Conservation (phyloP, 805 yeast species). For the Yamadazyma phyllophila region DNA sequence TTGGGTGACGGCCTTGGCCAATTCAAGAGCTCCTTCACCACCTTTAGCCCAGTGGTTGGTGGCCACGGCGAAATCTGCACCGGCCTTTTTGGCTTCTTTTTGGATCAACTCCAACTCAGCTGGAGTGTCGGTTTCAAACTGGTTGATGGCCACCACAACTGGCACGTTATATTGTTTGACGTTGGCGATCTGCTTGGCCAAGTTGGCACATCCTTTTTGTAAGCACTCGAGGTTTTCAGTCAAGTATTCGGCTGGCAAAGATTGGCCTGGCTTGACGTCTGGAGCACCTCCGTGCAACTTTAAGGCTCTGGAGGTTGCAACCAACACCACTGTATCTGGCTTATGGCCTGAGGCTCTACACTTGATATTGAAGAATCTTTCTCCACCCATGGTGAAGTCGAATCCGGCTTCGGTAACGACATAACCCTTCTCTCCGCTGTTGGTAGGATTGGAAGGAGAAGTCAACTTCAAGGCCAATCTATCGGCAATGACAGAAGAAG, state of each 20-base stretch:
- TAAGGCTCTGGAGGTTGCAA: slow-evolving; percentile 95
- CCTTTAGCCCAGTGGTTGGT: slow-evolving; percentile 96
- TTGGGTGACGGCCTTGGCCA: slow-evolving; percentile 79
- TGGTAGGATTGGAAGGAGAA: slow-evolving; percentile 43
- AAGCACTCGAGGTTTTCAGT: slow-evolving; percentile 79
- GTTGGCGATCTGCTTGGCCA: slow-evolving; percentile 86
- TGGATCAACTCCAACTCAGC: slow-evolving; percentile 79
- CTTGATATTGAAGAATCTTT: slow-evolving; percentile 92
- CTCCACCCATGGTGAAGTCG: slow-evolving; percentile 99
- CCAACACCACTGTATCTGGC: slow-evolving; percentile 91
- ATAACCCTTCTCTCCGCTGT: slow-evolving; percentile 60
- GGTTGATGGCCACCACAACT: slow-evolving; percentile 92
- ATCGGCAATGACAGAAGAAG: slow-evolving; percentile 92
- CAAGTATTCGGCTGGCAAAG: slow-evolving; percentile 77
- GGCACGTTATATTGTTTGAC: slow-evolving; percentile 84
- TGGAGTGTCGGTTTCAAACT: slow-evolving; percentile 76
- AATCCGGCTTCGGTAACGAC: slow-evolving; percentile 98
- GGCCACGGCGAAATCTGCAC: slow-evolving; percentile 87
- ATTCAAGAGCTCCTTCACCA: slow-evolving; percentile 81
- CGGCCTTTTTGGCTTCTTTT: slow-evolving; percentile 81
- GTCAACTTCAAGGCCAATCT: slow-evolving; percentile 88
- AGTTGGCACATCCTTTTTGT: slow-evolving; percentile 77
- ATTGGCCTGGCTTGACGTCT: slow-evolving; percentile 90
- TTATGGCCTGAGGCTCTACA: slow-evolving; percentile 85
- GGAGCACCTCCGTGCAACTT: slow-evolving; percentile 98